Percentiles rank a stretch among this genome's conserved stretches.
phyloP scores from a whole-genome alignment of 2,329 filamentous ascomycete species.

The Bipolaris cookei region DNA sequence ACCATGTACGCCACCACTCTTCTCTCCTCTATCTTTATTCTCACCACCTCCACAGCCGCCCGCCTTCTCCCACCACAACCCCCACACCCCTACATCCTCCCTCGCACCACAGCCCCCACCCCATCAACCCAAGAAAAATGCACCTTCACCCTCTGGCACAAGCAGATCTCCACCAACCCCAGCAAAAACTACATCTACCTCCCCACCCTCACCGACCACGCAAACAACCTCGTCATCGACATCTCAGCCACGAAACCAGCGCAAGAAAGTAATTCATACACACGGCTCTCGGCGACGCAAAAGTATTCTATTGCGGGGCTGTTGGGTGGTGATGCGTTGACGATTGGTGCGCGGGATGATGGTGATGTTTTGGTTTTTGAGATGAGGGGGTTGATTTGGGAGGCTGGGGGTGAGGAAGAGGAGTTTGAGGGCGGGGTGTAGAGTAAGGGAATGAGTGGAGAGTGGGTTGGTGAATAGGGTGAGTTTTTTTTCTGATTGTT shows the following conservation, averaged over 20 bases:
- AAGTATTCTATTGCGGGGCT: constrained; percentile 20
- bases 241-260: constrained; percentile 18
- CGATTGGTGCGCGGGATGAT: constrained; percentile 6
- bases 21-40: constrained; percentile 10
- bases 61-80: constrained; percentile 6
- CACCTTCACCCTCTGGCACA: constrained; percentile 28
- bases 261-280: constrained; percentile 21
- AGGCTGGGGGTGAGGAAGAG: background rate
- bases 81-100: constrained; percentile 4
- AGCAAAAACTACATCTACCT: constrained; percentile 24
- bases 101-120: background rate
- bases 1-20: constrained; percentile 17
- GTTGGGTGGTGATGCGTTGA: constrained; percentile 17
- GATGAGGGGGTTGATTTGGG: constrained; percentile 7
- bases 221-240: constrained; percentile 22
- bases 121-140: constrained; percentile 15
- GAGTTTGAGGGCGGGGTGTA: constrained; percentile 11
- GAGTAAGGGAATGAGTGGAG: constrained; percentile 13
- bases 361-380: constrained; percentile 17
- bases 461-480: constrained; percentile 13
- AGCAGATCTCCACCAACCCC: constrained; percentile 10
- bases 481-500: background rate
- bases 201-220: constrained; percentile 17
- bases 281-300: constrained; percentile 6
- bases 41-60: constrained; percentile 2